A percentile compares a stretch with the other conserved stretches of the same genome.
phyloP scores from a whole-genome alignment of 2,329 filamentous ascomycete species.

The Beauveria brongniartii region DNA sequence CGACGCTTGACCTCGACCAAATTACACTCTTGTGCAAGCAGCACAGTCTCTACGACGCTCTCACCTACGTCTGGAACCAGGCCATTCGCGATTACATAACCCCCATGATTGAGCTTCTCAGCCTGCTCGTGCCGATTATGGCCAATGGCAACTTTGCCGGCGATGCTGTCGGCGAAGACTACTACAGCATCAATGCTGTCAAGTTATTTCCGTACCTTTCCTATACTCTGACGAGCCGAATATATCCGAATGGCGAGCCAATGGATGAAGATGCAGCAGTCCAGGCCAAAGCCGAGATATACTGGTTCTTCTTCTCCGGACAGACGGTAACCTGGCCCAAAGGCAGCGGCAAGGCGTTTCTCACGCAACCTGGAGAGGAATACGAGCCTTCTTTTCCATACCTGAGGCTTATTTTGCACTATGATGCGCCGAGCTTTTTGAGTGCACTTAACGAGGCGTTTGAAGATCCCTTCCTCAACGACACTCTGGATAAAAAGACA shows the following conservation, averaged over 20 bases:
- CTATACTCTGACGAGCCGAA: slow-evolving; percentile 77
- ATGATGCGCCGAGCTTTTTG: slow-evolving; percentile 85
- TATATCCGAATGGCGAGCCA: slow-evolving; percentile 78
- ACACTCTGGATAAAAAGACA: slow-evolving; percentile 55
- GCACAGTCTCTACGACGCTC: slow-evolving; percentile 85
- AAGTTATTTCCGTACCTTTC: slow-evolving; percentile 95
- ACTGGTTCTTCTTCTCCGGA: slow-evolving; percentile 89
- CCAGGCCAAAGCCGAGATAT: slow-evolving; percentile 78
- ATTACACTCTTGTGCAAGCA: slow-evolving; percentile 85
- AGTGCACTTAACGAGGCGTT: slow-evolving; percentile 96
- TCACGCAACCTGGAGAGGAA: slow-evolving; percentile 47
- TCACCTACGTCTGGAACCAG: slow-evolving; percentile 95
- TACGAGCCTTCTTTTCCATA: slow-evolving; percentile 76
- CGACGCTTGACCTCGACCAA: slow-evolving; percentile 89
- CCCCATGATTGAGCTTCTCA: slow-evolving; percentile 74
- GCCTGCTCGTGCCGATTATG: slow-evolving; percentile 55
- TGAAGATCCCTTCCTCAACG: slow-evolving; percentile 88
- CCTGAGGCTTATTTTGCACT: slow-evolving; percentile 73
- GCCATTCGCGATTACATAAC: slow-evolving; percentile 85
- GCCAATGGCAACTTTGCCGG: slow-evolving; percentile 45
- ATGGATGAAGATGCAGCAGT: slow-evolving; percentile 66
- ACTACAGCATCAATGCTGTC: slow-evolving; percentile 62
- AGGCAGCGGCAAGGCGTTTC: slow-evolving; percentile 49
- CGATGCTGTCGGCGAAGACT: slow-evolving; percentile 50
- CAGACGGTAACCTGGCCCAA: slow-evolving; percentile 69